These are phyloP conservation scores for Tanacetum coccineum DNA, from an alignment of 129 eudicot genomes.

Conservation along the genomic window DNA sequence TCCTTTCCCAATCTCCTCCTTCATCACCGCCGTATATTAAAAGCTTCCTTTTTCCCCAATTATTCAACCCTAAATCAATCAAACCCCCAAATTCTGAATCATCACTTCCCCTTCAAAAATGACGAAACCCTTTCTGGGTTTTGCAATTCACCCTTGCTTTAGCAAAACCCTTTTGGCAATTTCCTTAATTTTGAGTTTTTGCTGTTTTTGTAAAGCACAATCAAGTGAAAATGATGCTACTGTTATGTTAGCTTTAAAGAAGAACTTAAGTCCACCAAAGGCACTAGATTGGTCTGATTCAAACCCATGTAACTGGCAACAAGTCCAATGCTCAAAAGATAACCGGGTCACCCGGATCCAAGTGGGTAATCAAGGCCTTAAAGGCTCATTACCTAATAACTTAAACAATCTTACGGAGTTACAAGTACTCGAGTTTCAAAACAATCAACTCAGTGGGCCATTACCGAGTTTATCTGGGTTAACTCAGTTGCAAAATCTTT, in stretches of 20 bases:
- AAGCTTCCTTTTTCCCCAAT: slow-evolving; percentile 24
- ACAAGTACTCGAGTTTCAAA: slow-evolving; percentile 48
- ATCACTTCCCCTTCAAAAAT: slow-evolving; percentile 17
- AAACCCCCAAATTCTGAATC: not conserved
- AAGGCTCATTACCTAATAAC: slow-evolving; percentile 50
- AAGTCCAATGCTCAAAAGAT: slow-evolving; percentile 46
- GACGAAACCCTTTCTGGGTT: slow-evolving; percentile 40
- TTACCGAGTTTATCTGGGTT: slow-evolving; percentile 77
- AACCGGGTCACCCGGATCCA: slow-evolving; percentile 79
- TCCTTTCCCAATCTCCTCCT: slow-evolving; percentile 20
- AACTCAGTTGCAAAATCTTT: slow-evolving; percentile 43
- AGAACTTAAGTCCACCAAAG: slow-evolving; percentile 35
- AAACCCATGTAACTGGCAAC: slow-evolving; percentile 61
- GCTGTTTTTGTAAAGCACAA: slow-evolving; percentile 25
- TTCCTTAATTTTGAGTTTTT: not conserved
- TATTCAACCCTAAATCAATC: not conserved
- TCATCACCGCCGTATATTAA: slow-evolving; percentile 33
- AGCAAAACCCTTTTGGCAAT: not conserved
- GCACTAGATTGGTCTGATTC: slow-evolving; percentile 61
- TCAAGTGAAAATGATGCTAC: slow-evolving; percentile 40
- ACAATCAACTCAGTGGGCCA: slow-evolving; percentile 51
- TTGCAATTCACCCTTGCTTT: slow-evolving; percentile 11
- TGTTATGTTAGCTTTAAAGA: slow-evolving; percentile 46
- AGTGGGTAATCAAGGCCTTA: slow-evolving; percentile 41
- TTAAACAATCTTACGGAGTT: slow-evolving; percentile 48